A percentile compares a stretch with the other conserved stretches of the same genome.
These are phyloP conservation scores for Herpetospermum pedunculosum DNA, from an alignment of 306 rosid species.

Conservation along the genomic window DNA sequence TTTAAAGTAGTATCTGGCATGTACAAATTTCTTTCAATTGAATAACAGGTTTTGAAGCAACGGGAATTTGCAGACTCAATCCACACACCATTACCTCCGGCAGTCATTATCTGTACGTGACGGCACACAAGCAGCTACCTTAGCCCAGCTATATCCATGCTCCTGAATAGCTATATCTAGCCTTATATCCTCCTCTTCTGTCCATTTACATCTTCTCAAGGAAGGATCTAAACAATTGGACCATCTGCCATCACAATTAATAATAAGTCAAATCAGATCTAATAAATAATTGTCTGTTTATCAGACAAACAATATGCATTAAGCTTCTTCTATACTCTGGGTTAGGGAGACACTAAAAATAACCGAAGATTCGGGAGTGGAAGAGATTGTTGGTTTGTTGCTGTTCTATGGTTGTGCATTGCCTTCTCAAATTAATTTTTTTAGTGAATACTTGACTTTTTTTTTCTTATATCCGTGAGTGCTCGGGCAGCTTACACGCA, in stretches of 20 bases:
- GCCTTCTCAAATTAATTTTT: background rate
- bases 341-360: background rate
- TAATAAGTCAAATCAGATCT: conserved; percentile 2
- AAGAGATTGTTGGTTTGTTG: background rate
- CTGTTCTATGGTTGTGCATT: background rate
- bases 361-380: background rate
- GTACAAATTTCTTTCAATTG: background rate
- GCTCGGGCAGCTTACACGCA: no score
- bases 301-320: background rate
- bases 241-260: conserved; percentile 50
- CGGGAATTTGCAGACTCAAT: background rate
- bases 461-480: no score
- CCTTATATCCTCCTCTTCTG: conserved; percentile 71
- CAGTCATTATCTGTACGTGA: conserved; percentile 88
- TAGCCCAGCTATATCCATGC: conserved; percentile 82
- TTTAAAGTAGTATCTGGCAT: background rate
- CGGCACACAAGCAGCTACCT: conserved; percentile 73
- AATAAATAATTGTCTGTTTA: background rate
- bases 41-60: background rate
- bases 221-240: conserved; percentile 74
- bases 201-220: conserved; percentile 67
- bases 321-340: background rate
- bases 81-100: conserved; percentile 47
- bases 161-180: conserved; percentile 56
- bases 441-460: background rate